phyloP scores from a whole-genome alignment of 257 asterid genomes.

The Petrea volubilis region DNA sequence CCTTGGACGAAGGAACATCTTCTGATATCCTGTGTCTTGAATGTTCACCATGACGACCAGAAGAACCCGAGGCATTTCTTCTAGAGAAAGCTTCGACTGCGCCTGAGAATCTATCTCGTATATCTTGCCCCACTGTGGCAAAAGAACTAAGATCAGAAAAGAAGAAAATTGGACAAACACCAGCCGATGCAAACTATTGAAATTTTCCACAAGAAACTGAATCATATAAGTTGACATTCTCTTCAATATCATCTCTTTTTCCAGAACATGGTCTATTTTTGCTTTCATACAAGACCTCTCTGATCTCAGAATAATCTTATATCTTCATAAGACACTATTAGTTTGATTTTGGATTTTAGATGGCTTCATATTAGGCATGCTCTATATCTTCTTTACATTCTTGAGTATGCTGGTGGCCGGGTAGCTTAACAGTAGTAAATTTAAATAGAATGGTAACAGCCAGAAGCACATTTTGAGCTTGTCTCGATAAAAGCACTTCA shows the following conservation, averaged over 20 bases:
- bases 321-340: neutral
- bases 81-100: slow-evolving; percentile 59
- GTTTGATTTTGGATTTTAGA: slow-evolving; percentile 5
- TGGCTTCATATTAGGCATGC: neutral
- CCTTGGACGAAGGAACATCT: slow-evolving; percentile 46
- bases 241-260: neutral
- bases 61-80: slow-evolving; percentile 36
- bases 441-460: neutral
- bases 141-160: neutral
- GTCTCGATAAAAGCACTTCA: neutral
- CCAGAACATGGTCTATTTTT: no score
- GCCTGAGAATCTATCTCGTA: slow-evolving; percentile 51
- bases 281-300: neutral
- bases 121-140: slow-evolving; percentile 45
- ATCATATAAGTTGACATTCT: no score
- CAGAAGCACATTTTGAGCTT: neutral
- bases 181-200: neutral
- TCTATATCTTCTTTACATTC: neutral
- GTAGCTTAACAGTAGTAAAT: no score
- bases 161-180: neutral
- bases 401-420: no score
- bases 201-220: neutral
- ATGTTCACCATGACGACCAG: slow-evolving; percentile 45
- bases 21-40: slow-evolving; percentile 47
- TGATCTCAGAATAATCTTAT: neutral